These are phyloP conservation scores for Forsythia viridissima DNA, from an alignment of 257 asterid species.

Conservation along the genomic window DNA sequence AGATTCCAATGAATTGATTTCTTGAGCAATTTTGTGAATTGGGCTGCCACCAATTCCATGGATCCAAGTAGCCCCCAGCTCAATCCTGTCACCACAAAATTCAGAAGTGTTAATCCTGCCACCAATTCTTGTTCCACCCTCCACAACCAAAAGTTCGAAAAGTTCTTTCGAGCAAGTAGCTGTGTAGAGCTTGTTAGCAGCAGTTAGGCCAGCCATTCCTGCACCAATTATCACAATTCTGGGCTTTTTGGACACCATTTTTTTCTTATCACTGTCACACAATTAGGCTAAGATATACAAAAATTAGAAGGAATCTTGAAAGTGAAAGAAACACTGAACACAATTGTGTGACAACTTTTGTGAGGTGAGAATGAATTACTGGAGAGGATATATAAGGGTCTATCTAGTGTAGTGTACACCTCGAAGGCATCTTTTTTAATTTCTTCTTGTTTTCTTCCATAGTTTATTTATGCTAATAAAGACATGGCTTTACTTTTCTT, in stretches of 20 bases:
- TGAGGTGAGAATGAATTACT: constrained; percentile 57
- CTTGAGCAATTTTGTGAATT: constrained; percentile 60
- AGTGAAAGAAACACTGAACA: neutral
- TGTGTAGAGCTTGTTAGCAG: constrained; percentile 74
- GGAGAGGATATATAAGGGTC: constrained; percentile 46
- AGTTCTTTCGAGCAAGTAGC: constrained; percentile 29
- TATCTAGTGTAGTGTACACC: constrained; percentile 14
- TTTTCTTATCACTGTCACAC: constrained; percentile 10
- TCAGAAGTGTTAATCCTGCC: constrained; percentile 75
- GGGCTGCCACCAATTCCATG: constrained; percentile 90
- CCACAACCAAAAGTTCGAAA: constrained; percentile 66
- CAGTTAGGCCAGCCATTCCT: constrained; percentile 89
- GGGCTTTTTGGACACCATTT: constrained; percentile 62
- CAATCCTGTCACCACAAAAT: constrained; percentile 77
- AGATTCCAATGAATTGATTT: constrained; percentile 40
- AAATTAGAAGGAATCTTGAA: neutral
- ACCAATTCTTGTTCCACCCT: constrained; percentile 77
- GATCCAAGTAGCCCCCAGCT: constrained; percentile 95
- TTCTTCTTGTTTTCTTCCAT: constrained; percentile 8
- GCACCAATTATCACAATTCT: constrained; percentile 84
- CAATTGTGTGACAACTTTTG: constrained; percentile 10
- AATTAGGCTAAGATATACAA: neutral
- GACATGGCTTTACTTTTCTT: constrained; percentile 57
- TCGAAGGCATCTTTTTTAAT: constrained; percentile 29
- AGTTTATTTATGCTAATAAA: constrained; percentile 47